phyloP scores from a whole-genome alignment of 441 rosid species.

The Arabidopsis lyrata region DNA sequence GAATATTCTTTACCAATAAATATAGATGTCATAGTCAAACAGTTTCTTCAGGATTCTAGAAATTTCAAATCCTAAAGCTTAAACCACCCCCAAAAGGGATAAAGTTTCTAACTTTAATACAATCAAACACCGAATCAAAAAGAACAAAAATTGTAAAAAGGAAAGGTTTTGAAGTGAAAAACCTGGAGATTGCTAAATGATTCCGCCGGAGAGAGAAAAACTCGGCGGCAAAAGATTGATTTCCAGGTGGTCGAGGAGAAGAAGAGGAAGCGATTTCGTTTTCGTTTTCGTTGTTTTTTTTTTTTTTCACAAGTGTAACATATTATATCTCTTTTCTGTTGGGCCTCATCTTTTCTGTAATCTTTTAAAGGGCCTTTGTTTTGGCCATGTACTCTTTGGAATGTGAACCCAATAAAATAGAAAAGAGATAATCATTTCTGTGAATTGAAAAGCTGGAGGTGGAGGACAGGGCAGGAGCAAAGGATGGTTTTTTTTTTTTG shows the following conservation, averaged over 20 bases:
- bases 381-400: too few relatives aligned
- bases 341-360: too few relatives aligned
- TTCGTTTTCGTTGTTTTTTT: neutral
- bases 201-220: slow-evolving; percentile 33
- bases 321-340: too few relatives aligned
- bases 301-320: too few relatives aligned
- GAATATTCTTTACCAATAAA: neutral
- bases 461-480: slow-evolving; percentile 2
- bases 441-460: slow-evolving; percentile 17
- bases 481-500: slow-evolving; percentile 1
- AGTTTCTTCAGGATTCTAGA: slow-evolving; percentile 5
- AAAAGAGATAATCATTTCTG: slow-evolving; percentile 38
- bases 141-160: neutral
- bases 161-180: slow-evolving; percentile 1
- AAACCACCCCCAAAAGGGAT: neutral
- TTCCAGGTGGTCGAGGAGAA: slow-evolving; percentile 13
- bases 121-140: neutral
- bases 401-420: slow-evolving; percentile 20
- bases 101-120: neutral
- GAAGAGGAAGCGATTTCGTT: slow-evolving; percentile 9
- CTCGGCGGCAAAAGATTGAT: slow-evolving; percentile 38
- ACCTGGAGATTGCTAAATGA: slow-evolving; percentile 34
- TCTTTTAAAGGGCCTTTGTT: too few relatives aligned
- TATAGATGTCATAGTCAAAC: neutral
- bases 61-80: neutral